Evolutionary conservation across 345 rosid species (phyloP), one percentile per base, ranked within the genome.

Genomic region (Eutrema yunnanense): DNA sequence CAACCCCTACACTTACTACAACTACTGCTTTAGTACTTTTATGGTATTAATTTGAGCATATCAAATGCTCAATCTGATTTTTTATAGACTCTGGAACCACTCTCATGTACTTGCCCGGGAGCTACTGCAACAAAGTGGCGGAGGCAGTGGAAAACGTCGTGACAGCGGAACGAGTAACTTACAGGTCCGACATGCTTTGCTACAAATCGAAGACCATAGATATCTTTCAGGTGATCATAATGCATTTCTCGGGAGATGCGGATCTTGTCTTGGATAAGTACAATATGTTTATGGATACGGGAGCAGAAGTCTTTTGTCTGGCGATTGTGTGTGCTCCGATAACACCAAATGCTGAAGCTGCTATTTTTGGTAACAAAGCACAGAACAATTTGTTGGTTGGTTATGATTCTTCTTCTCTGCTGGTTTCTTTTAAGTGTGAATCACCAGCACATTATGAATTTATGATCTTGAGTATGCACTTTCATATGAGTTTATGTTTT

Each of bases 11-110:
- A n/a, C n/a, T n/a, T n/a, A n/a, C n/a, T n/a, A n/a, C n/a, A n/a
- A n/a, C n/a, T n/a, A n/a, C n/a, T n/a, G n/a, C n/a, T n/a, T n/a
- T n/a, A n/a, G n/a, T n/a, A n/a, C n/a, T n/a, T n/a, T n/a, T n/a
- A n/a, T n/a, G n/a, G n/a, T n/a, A n/a, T n/a, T n/a, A n/a, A n/a
- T n/a, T n/a, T n/a, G n/a, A n/a, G n/a, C n/a, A n/a, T n/a, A n/a
- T n/a, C n/a, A n/a, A n/a, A n/a, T n/a, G n/a, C n/a, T n/a, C n/a
- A n/a, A n/a, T n/a, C n/a, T n/a, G n/a, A n/a, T n/a, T n/a, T n/a
- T n/a, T n/a, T n/a, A n/a, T n/a, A n/a, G n/a, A n/a, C 7, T 62
- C 69, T 40, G 62, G 75, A 41, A 53, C 70, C 11, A 10, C 70
- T 44, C n/a, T 1, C 9, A 53, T 55, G 1, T 27, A 19, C 11